These are phyloP conservation scores for Cucurbita maxima DNA, from an alignment of 306 rosid species.

Conservation along the genomic window DNA sequence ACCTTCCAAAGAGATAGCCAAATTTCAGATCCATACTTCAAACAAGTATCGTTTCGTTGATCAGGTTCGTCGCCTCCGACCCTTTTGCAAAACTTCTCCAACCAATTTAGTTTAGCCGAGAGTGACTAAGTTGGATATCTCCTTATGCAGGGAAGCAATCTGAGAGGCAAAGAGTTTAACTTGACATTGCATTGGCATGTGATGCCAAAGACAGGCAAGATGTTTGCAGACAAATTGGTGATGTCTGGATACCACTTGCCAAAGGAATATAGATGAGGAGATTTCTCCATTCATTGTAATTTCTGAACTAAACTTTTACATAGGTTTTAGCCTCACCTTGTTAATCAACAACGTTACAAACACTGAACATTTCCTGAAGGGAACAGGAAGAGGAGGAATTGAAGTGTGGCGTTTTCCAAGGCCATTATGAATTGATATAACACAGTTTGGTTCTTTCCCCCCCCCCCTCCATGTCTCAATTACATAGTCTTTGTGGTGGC, in stretches of 20 bases:
- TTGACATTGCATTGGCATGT: slow-evolving; percentile 96
- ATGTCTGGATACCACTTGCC: slow-evolving; percentile 75
- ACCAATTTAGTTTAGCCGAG: neutral
- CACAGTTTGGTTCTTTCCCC: neutral
- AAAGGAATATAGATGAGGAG: slow-evolving; percentile 46
- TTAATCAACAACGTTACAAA: neutral
- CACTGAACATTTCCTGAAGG: neutral
- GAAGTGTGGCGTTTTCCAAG: neutral
- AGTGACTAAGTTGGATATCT: neutral
- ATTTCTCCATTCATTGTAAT: neutral
- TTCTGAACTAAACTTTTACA: neutral
- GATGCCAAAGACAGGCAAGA: slow-evolving; percentile 97
- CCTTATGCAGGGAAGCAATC: slow-evolving; percentile 58
- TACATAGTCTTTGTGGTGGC: neutral
- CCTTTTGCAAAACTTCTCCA: neutral
- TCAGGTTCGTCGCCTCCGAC: slow-evolving; percentile 25
- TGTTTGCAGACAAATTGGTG: slow-evolving; percentile 61
- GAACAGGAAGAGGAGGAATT: neutral
- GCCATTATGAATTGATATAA: neutral
- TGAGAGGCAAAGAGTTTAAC: slow-evolving; percentile 75
- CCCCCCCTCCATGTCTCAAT: neutral
- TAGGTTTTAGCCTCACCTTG: neutral
- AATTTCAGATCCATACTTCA: slow-evolving; percentile 67
- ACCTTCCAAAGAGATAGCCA: slow-evolving; percentile 67
- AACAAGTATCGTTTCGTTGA: slow-evolving; percentile 71